Conservation (phyloP, 78 protist species). For the Planoprotostelium fungivorum region DNA sequence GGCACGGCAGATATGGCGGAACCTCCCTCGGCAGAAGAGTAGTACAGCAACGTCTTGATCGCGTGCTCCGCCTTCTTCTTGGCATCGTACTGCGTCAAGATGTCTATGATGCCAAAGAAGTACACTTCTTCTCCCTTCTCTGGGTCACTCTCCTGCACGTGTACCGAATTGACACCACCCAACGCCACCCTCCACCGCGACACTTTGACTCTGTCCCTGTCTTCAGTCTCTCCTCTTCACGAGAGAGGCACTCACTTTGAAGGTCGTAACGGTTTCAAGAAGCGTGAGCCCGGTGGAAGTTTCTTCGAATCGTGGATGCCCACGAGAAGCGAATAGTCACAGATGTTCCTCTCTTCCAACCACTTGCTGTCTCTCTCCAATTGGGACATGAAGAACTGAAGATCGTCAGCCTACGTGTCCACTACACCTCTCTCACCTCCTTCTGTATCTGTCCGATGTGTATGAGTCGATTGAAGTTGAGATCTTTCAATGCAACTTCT, state of each 20-base stretch:
- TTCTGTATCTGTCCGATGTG: constrained; percentile 23
- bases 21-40: not conserved
- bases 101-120: constrained; percentile 49
- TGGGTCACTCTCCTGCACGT: not conserved
- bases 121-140: constrained; percentile 18
- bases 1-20: not conserved
- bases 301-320: constrained; percentile 44
- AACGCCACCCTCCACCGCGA: not conserved
- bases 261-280: not conserved
- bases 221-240: not conserved
- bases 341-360: constrained; percentile 33
- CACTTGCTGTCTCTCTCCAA: constrained; percentile 31
- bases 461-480: constrained; percentile 41
- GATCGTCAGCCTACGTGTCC: not conserved
- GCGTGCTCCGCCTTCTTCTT: constrained; percentile 64
- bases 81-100: constrained; percentile 47
- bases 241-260: not conserved
- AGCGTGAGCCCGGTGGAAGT: not conserved
- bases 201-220: not conserved
- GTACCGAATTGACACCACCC: not conserved
- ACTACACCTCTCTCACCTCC: not conserved
- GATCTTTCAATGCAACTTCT: constrained; percentile 37
- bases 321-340: constrained; percentile 49
- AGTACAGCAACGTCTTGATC: constrained; percentile 35
- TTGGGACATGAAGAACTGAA: constrained; percentile 16